Evolutionary conservation across 148 eudicot species (phyloP).

Genomic region (Chenopodium quinoa): DNA sequence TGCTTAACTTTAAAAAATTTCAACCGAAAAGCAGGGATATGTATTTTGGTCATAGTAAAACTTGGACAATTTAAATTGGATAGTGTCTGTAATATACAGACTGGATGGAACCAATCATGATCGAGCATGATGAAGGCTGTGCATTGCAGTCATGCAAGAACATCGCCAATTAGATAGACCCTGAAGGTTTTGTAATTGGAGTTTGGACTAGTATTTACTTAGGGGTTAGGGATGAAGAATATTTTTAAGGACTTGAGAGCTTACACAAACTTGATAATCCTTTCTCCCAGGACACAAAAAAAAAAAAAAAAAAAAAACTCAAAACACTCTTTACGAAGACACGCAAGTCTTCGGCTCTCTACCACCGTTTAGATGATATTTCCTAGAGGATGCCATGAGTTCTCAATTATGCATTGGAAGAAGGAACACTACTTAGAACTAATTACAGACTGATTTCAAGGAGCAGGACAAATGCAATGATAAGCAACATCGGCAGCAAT

Average conservation of each 20-base stretch:
- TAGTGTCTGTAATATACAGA: neutral
- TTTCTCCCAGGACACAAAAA: neutral
- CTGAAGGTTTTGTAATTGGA: neutral
- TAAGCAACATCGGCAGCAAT: neutral
- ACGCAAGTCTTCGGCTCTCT: neutral
- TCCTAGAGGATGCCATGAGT: neutral
- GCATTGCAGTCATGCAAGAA: neutral
- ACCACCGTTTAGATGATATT: neutral
- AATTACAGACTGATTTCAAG: neutral
- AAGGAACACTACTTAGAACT: neutral
- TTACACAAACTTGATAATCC: neutral
- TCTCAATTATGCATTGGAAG: neutral
- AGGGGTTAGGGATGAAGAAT: neutral
- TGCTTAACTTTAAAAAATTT: neutral
- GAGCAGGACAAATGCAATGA: neutral
- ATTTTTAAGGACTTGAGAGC: too few species aligned
- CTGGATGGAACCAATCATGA: neutral
- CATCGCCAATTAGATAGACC: neutral
- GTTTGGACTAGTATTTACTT: neutral
- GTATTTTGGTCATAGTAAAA: neutral
- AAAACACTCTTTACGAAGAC: neutral
- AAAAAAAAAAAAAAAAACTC: neutral
- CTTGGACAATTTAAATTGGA: neutral
- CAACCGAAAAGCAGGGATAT: neutral
- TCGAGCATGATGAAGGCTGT: neutral